Evolutionary conservation across 345 rosid species (phyloP).

Genomic region (Eutrema japonicum): DNA sequence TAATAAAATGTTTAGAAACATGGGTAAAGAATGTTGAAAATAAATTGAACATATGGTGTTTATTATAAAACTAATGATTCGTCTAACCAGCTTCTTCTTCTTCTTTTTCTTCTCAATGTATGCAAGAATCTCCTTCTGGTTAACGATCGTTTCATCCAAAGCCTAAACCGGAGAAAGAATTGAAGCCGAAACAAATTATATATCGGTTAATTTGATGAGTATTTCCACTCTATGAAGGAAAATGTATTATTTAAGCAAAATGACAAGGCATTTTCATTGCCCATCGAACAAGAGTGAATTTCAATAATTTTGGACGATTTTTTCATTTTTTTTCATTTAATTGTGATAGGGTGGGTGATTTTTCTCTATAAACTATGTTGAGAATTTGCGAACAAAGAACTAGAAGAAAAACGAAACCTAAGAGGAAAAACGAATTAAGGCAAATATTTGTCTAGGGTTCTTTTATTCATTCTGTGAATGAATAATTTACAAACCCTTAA

Average conservation of each 20-base stretch:
- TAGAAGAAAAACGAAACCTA: too few relatives aligned
- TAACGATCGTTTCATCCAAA: constrained; percentile 49
- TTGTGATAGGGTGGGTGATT: too few relatives aligned
- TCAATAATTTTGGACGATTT: too few relatives aligned
- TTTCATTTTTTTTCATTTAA: too few relatives aligned
- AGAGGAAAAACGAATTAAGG: too few relatives aligned
- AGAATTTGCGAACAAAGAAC: too few relatives aligned
- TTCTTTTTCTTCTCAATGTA: constrained; percentile 56
- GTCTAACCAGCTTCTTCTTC: constrained; percentile 47
- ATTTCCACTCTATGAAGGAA: background rate
- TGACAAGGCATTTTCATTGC: too few relatives aligned
- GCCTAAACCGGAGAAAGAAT: constrained; percentile 45
- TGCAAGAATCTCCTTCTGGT: constrained; percentile 51
- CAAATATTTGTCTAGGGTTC: too few relatives aligned
- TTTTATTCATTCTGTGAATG: too few relatives aligned
- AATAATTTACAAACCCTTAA: too few relatives aligned
- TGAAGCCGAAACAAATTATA: constrained; percentile 21
- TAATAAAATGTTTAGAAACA: constrained; percentile 19
- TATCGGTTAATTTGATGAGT: background rate
- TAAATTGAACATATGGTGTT: background rate
- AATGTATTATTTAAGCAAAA: background rate
- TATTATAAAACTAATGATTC: constrained; percentile 12
- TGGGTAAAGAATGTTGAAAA: background rate
- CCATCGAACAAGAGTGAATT: too few relatives aligned
- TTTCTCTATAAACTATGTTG: too few relatives aligned